phyloP scores from a whole-genome alignment of 2,329 filamentous ascomycete species.

The Pyricularia sp. region DNA sequence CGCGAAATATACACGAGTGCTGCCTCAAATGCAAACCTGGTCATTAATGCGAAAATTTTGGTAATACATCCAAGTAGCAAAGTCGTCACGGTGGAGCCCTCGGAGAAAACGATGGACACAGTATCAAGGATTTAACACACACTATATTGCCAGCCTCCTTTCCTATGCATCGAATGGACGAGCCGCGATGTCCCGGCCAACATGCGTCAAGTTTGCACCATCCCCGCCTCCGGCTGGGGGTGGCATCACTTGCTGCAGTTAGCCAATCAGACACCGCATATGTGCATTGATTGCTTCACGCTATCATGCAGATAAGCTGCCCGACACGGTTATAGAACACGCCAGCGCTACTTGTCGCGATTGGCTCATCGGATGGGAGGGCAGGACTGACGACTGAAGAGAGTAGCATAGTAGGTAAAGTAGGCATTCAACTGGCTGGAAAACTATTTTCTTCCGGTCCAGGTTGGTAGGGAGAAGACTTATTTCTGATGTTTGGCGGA shows the following conservation, averaged over 20 bases:
- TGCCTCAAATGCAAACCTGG: background rate
- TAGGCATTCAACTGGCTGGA: background rate
- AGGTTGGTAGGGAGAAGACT: background rate
- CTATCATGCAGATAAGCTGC: conserved; percentile 1
- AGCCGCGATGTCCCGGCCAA: background rate
- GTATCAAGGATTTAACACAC: background rate
- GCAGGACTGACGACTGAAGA: background rate
- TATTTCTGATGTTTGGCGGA: background rate
- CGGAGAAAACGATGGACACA: background rate
- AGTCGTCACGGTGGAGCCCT: background rate
- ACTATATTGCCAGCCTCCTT: background rate
- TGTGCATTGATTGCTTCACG: background rate
- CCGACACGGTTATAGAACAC: background rate
- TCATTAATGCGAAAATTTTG: background rate
- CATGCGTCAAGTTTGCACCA: background rate
- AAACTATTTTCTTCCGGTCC: background rate
- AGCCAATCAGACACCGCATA: background rate
- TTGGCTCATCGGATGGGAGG: background rate
- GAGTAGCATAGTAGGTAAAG: background rate
- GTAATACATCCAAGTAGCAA: background rate
- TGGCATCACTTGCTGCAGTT: background rate
- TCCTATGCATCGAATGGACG: background rate
- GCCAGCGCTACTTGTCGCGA: background rate
- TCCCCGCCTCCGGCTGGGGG: background rate
- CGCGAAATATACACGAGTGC: background rate